A percentile compares a stretch with the other conserved stretches of the same genome.
Conservation (phyloP, 352 stramenopile species). For the Aphanomyces euteiches region DNA sequence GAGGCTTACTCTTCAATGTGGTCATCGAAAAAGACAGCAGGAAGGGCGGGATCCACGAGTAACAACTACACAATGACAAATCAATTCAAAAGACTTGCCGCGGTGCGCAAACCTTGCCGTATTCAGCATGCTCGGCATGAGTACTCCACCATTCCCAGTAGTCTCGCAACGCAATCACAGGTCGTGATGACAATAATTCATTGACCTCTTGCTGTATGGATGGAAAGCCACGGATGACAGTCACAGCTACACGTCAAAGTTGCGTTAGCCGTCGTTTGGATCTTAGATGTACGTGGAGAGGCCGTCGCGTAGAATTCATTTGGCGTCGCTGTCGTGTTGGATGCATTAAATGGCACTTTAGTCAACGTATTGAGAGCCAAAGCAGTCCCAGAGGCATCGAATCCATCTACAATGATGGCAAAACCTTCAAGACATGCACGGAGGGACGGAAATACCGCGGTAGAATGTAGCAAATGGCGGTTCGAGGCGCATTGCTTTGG, state of each 20-base stretch:
- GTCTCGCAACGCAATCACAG: slow-evolving; percentile 54
- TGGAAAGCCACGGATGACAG: slow-evolving; percentile 57
- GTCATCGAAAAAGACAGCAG: slow-evolving; percentile 26
- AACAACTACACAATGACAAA: slow-evolving; percentile 36
- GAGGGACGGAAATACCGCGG: slow-evolving; percentile 31
- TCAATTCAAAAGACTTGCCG: not conserved
- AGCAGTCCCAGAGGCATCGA: slow-evolving; percentile 48
- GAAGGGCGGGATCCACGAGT: slow-evolving; percentile 37
- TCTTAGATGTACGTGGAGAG: not conserved
- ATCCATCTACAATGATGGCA: slow-evolving; percentile 38
- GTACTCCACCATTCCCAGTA: slow-evolving; percentile 86
- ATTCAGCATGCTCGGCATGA: slow-evolving; percentile 67
- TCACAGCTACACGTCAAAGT: slow-evolving; percentile 31
- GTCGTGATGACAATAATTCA: slow-evolving; percentile 37
- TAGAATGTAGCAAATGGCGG: slow-evolving; percentile 58
- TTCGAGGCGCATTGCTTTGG: slow-evolving; percentile 47
- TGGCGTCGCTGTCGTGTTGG: slow-evolving; percentile 35
- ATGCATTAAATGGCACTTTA: slow-evolving; percentile 36
- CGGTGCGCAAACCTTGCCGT: slow-evolving; percentile 43
- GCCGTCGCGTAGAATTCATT: not conserved
- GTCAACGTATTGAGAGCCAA: slow-evolving; percentile 57
- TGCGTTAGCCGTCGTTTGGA: not conserved
- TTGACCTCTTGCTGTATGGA: slow-evolving; percentile 44
- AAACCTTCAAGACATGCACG: not conserved
- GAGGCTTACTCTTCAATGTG: slow-evolving; percentile 14